Conservation (phyloP, 2,329 filamentous ascomycete genomes). For the Fusarium bactridioides region DNA sequence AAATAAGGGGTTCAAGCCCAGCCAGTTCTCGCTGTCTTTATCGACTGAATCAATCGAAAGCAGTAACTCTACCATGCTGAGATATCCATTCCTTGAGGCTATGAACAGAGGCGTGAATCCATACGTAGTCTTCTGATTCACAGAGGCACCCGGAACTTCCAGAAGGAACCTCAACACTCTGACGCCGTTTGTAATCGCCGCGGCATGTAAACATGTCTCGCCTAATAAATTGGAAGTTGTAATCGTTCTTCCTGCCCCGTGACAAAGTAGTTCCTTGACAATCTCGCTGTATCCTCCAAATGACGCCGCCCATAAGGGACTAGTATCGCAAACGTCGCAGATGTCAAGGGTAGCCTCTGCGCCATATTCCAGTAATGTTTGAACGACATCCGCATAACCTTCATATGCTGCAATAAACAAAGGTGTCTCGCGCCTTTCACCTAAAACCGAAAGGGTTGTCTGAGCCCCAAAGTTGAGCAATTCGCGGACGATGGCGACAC, state of each 20-base stretch:
- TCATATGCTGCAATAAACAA: rapidly evolving
- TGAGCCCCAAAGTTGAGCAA: neutral
- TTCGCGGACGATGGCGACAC: neutral
- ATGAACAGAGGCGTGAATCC: neutral
- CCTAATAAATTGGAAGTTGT: rapidly evolving
- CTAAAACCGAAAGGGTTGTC: rapidly evolving
- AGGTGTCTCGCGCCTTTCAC: rapidly evolving
- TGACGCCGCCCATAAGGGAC: neutral
- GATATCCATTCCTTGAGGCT: neutral
- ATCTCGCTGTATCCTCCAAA: rapidly evolving
- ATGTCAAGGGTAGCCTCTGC: rapidly evolving
- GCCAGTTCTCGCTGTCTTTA: rapidly evolving
- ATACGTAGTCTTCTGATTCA: rapidly evolving
- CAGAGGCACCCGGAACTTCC: rapidly evolving
- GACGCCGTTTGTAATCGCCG: rapidly evolving
- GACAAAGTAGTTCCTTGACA: neutral
- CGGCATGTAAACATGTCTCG: rapidly evolving
- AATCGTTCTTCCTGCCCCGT: rapidly evolving
- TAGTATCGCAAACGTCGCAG: rapidly evolving
- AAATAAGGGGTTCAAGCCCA: rapidly evolving
- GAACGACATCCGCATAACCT: rapidly evolving
- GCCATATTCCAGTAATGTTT: rapidly evolving
- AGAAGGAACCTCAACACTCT: rapidly evolving
- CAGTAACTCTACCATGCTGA: rapidly evolving
- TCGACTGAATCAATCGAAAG: rapidly evolving